Conservation (phyloP, 805 yeast genomes). For the Ogataea methanolica region DNA sequence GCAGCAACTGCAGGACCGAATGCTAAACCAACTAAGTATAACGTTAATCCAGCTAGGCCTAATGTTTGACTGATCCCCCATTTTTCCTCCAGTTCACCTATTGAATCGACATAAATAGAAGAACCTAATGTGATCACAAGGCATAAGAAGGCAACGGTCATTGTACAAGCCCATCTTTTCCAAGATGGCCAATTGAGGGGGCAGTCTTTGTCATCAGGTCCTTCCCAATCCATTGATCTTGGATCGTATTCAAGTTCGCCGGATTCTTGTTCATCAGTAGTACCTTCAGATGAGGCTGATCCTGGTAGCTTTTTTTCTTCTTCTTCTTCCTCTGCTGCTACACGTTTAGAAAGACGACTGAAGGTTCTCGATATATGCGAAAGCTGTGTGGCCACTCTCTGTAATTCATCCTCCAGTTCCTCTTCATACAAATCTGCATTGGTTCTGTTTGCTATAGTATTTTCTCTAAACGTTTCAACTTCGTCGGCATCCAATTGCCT, state of each 20-base stretch:
- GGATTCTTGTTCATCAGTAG: slow-evolving; percentile 19
- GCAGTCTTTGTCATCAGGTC: slow-evolving; percentile 54
- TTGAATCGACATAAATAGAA: slow-evolving; percentile 63
- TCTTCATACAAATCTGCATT: slow-evolving; percentile 17
- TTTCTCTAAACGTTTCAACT: slow-evolving; percentile 8
- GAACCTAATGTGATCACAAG: slow-evolving; percentile 72
- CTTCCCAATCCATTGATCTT: slow-evolving; percentile 51
- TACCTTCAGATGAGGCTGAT: neutral
- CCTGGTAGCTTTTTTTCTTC: neutral
- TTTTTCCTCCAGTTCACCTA: slow-evolving; percentile 44
- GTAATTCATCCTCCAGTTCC: slow-evolving; percentile 19
- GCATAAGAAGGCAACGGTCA: slow-evolving; percentile 61
- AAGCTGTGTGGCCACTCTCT: slow-evolving; percentile 16
- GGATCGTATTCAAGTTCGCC: slow-evolving; percentile 34
- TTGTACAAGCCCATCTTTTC: slow-evolving; percentile 63
- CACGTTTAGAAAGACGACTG: slow-evolving; percentile 5
- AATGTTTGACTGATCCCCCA: slow-evolving; percentile 57
- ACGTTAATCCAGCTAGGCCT: slow-evolving; percentile 62
- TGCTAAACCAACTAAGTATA: slow-evolving; percentile 68
- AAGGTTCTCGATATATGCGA: slow-evolving; percentile 17
- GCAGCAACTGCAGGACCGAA: slow-evolving; percentile 68
- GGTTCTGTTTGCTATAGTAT: slow-evolving; percentile 6
- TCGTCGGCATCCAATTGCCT: slow-evolving; percentile 2
- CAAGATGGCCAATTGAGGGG: slow-evolving; percentile 65
- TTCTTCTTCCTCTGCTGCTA: slow-evolving; percentile 6